These are phyloP conservation scores for Skeletonema grethae DNA, from an alignment of 108 stramenopile species.

Conservation along the genomic window DNA sequence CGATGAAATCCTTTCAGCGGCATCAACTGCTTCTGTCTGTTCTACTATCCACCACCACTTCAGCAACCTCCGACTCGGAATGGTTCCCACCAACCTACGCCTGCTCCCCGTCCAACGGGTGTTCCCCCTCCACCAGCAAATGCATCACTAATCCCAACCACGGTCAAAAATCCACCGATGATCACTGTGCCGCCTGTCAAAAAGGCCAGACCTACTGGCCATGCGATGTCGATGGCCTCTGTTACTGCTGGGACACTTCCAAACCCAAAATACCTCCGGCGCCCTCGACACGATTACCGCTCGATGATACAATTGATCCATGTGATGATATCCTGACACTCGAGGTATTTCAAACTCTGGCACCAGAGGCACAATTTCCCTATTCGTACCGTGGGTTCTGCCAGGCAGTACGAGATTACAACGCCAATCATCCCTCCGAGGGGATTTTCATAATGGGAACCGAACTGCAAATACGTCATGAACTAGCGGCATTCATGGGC, in stretches of 20 bases:
- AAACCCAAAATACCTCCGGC: constrained; percentile 4
- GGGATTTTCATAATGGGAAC: constrained; percentile 16
- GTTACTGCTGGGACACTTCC: constrained; percentile 6
- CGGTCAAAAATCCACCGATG: neutral
- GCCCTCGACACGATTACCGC: neutral
- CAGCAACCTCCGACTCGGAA: neutral
- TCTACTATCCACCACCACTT: too few species aligned
- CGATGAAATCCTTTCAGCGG: too few species aligned
- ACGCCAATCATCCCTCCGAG: constrained; percentile 7
- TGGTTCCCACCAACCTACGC: neutral
- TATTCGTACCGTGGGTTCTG: constrained; percentile 20
- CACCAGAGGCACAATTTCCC: constrained; percentile 11
- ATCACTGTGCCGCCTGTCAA: neutral
- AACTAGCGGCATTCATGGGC: constrained; percentile 19
- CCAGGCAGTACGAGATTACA: constrained; percentile 12
- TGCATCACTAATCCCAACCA: constrained; percentile 5
- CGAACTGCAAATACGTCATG: constrained; percentile 6
- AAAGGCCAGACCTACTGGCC: constrained; percentile 8
- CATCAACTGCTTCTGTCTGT: too few species aligned
- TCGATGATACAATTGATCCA: neutral
- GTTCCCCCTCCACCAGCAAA: neutral
- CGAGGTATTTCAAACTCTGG: constrained; percentile 1
- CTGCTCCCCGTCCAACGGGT: neutral
- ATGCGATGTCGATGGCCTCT: constrained; percentile 7
- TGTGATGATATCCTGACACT: constrained; percentile 6